Base-by-base conservation (phyloP, 495 filamentous ascomycete species). In the Podospora bellae-mahoneyi region DNA sequence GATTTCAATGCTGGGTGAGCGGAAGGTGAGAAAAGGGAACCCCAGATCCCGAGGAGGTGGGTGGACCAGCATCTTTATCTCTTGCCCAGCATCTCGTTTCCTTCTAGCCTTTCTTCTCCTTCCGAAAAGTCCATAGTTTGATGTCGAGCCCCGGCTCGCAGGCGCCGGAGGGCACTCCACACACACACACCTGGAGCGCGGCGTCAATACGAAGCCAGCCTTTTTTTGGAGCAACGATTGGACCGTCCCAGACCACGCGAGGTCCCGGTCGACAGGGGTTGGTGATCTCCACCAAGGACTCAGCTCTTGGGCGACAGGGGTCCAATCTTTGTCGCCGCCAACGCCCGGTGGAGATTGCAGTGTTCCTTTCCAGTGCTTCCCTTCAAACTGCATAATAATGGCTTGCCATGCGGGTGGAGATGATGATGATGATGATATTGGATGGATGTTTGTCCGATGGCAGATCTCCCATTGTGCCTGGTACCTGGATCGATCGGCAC, bases 161-260 rank as follows among this genome's bases (percentile, higher is more conserved):
- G 28, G 60, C 18, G 66, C 60, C 54, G 32, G 48, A 32, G 26
- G 20, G 19, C 66, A 58, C 55, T 58, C 55, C 55, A 58, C 55
- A 58, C n/a, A 58, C 55, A 19, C n/a, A 19, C 9, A 58, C 23
- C 23, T 23, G 5, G 55, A 26, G 55, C 15, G 32, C 53, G 60
- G 59, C 54, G 64, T 64, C 58, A 64, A 69, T 69, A 69, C 68
- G 64, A 65, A 5, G 55, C 27, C 28, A 39, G 26, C 10, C 18
- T 64, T 56, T 53, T 27, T 26, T n/a, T 32, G 59, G 16, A 23
- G 23, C 23, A 23, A 58, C 55, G 23, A 60, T 57, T 66, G 57
- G 60, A 53, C 55, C 30, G 23, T 53, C 53, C 30, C 53, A 13
- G 55, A 61, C 32, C 66, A 20, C n/a, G 23, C 55, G 55, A 58